A percentile compares a stretch with the other conserved stretches of the same genome.
Evolutionary conservation across 2,329 filamentous ascomycete genomes (phyloP).

Genomic region (Paraphaeosphaeria minitans): DNA sequence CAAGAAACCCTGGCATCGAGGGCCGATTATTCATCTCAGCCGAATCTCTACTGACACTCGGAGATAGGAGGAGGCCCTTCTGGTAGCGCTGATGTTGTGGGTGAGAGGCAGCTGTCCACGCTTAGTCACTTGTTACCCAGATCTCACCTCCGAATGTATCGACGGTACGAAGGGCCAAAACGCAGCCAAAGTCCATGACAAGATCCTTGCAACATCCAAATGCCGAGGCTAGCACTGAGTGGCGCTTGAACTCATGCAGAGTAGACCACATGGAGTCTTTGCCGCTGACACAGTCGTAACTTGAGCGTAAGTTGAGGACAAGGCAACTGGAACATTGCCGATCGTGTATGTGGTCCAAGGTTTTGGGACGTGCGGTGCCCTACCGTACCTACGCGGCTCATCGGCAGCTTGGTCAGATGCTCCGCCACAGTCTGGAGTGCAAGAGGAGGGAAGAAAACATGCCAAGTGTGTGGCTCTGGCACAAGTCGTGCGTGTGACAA

Average conservation of each 20-base stretch:
- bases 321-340: conserved; percentile 9
- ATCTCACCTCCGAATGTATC: neutral
- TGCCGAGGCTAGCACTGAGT: neutral
- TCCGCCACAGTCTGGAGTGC: conserved; percentile 1
- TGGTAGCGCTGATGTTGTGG: conserved; percentile 10
- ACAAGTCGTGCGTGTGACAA: neutral
- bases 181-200: neutral
- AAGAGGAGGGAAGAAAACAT: neutral
- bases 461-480: neutral
- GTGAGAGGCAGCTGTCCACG: conserved; percentile 1
- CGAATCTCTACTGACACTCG: neutral
- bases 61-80: neutral
- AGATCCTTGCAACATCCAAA: too few species aligned
- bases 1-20: neutral
- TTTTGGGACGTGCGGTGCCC: conserved; percentile 1
- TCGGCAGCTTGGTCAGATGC: neutral
- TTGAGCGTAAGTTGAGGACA: neutral
- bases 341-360: conserved; percentile 5
- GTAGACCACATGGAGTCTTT: neutral
- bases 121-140: conserved; percentile 5
- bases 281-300: neutral
- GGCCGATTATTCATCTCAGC: neutral
- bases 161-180: neutral
- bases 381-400: neutral
- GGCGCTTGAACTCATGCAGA: neutral